phyloP scores from a whole-genome alignment of 768 basidiomycete species.

The Suillus subalutaceus region DNA sequence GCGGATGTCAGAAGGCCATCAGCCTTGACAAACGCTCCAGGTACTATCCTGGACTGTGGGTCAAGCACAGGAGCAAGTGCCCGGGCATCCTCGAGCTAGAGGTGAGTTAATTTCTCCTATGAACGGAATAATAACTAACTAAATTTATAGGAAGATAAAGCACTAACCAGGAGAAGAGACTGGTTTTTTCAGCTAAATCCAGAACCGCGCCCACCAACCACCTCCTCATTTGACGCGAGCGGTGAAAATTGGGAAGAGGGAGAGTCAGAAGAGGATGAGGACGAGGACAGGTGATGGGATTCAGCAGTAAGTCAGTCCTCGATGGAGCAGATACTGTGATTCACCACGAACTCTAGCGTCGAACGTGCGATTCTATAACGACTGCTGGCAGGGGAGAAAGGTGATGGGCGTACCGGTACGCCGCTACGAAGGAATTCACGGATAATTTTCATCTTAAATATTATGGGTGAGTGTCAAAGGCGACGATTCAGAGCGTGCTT shows the following conservation, averaged over 20 bases:
- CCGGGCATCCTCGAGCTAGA: no score
- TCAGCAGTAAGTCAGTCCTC: slow-evolving; percentile 28
- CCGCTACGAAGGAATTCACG: slow-evolving; percentile 31
- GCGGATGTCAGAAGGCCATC: slow-evolving; percentile 32
- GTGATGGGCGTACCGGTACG: slow-evolving; percentile 31
- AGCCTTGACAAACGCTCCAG: slow-evolving; percentile 36
- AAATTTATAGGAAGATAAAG: slow-evolving; percentile 18
- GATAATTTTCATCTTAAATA: slow-evolving; percentile 19
- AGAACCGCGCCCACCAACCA: slow-evolving; percentile 5
- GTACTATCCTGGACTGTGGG: slow-evolving; percentile 40
- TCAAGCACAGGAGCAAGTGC: slow-evolving; percentile 35
- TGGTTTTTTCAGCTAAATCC: not conserved
- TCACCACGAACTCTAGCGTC: slow-evolving; percentile 17
- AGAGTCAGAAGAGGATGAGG: slow-evolving; percentile 17
- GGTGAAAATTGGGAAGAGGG: slow-evolving; percentile 16
- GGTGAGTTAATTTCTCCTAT: slow-evolving; percentile 17
- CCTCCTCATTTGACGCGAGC: not conserved
- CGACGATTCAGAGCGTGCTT: not conserved
- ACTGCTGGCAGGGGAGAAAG: slow-evolving; percentile 14
- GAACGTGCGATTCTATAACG: slow-evolving; percentile 23
- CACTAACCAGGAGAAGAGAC: slow-evolving; percentile 1
- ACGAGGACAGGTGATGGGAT: slow-evolving; percentile 15
- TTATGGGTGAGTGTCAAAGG: not conserved
- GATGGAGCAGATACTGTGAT: slow-evolving; percentile 12
- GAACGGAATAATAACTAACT: slow-evolving; percentile 16